Conservation (phyloP, 2,329 filamentous ascomycete species). For the Nemania sp. region DNA sequence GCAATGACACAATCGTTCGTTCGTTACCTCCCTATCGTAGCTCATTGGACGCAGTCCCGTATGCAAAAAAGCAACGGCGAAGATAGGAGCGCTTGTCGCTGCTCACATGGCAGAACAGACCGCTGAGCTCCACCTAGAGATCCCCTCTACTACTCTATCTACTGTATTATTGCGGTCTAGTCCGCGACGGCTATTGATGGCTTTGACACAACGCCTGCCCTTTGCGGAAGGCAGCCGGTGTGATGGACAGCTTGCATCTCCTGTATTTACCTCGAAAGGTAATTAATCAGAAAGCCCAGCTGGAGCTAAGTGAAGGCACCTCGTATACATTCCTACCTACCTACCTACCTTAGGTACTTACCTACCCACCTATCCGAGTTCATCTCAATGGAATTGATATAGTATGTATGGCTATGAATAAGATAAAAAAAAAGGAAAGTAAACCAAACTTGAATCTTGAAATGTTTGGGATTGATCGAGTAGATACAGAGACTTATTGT, state of each 20-base stretch:
- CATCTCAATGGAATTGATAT: too few species aligned
- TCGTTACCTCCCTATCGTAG: neutral
- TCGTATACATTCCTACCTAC: too few species aligned
- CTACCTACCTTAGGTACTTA: too few species aligned
- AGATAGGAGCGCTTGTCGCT: conserved; percentile 15
- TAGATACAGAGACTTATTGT: neutral
- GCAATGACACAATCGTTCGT: neutral
- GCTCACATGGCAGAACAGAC: conserved; percentile 29
- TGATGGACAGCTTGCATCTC: neutral
- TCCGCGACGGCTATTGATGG: conserved; percentile 29
- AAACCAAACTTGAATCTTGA: too few species aligned
- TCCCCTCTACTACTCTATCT: too few species aligned
- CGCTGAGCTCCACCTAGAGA: conserved; percentile 11
- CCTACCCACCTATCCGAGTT: too few species aligned
- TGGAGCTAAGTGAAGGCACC: too few species aligned
- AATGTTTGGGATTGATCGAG: too few species aligned
- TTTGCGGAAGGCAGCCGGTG: conserved; percentile 32
- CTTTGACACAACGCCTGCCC: conserved; percentile 35
- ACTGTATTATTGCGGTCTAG: neutral
- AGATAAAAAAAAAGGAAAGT: too few species aligned
- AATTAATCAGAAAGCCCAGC: too few species aligned
- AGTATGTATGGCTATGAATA: too few species aligned
- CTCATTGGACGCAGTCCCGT: conserved; percentile 28
- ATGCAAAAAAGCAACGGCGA: conserved; percentile 8
- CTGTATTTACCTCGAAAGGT: neutral